These are phyloP conservation scores for Jaltomata sinuosa DNA, from an alignment of 257 asterid species.

Conservation along the genomic window DNA sequence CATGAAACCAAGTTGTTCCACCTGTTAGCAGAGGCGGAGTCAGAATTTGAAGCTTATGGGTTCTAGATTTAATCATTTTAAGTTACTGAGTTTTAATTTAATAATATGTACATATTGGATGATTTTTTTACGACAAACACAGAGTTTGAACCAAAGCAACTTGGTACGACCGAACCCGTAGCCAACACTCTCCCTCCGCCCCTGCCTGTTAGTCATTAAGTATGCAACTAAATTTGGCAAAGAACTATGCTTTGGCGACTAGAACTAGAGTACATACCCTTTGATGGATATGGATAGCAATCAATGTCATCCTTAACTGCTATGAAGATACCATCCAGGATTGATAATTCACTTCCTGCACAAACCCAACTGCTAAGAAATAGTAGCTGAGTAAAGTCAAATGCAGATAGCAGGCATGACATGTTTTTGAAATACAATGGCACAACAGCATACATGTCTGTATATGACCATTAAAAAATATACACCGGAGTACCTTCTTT, in stretches of 20 bases:
- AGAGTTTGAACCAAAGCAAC: neutral
- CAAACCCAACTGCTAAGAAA: slow-evolving; percentile 6
- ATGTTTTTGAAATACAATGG: neutral
- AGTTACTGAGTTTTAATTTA: neutral
- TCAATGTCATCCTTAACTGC: slow-evolving; percentile 97
- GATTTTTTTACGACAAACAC: neutral
- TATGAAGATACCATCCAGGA: slow-evolving; percentile 85
- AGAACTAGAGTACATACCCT: slow-evolving; percentile 36
- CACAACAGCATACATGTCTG: neutral
- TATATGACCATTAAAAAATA: neutral
- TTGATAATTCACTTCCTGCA: slow-evolving; percentile 72
- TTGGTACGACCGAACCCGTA: neutral
- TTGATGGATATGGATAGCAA: slow-evolving; percentile 74
- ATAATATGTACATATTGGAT: neutral
- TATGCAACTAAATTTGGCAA: slow-evolving; percentile 2
- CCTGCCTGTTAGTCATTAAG: slow-evolving; percentile 9
- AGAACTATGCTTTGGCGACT: neutral
- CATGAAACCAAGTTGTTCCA: slow-evolving; percentile 82
- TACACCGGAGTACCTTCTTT: slow-evolving; percentile 51
- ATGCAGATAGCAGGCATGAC: neutral
- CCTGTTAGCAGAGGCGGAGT: slow-evolving; percentile 25
- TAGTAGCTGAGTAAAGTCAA: neutral
- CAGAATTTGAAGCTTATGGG: neutral
- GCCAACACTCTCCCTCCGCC: neutral
- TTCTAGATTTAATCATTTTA: neutral